A percentile compares a stretch with the other conserved stretches of the same genome.
Conservation (phyloP, 768 basidiomycete species). For the Vararia minispora region DNA sequence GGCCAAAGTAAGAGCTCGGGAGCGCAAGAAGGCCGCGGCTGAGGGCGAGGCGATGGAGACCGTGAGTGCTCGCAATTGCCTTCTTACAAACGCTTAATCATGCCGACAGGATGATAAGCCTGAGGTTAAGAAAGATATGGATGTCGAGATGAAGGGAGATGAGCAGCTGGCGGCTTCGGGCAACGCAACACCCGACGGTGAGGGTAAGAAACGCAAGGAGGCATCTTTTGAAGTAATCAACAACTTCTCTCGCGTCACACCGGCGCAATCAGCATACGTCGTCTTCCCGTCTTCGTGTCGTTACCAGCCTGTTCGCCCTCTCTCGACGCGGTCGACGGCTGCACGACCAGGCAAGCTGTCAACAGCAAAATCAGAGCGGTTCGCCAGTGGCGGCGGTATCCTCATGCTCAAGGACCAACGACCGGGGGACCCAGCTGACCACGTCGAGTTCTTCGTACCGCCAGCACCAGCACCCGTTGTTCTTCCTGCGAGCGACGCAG, state of each 20-base stretch:
- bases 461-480: constrained; percentile 16
- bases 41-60: constrained; percentile 78
- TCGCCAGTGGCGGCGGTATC: constrained; percentile 79
- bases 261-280: constrained; percentile 78
- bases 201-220: constrained; percentile 59
- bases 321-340: constrained; percentile 32
- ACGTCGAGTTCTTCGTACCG: constrained; percentile 45
- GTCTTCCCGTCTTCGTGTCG: constrained; percentile 69
- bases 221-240: constrained; percentile 61
- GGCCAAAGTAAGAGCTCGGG: constrained; percentile 91
- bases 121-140: constrained; percentile 45
- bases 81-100: constrained; percentile 9
- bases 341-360: constrained; percentile 18
- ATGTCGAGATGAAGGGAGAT: constrained; percentile 71
- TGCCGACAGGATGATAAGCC: constrained; percentile 39
- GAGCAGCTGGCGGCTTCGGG: constrained; percentile 31
- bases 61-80: constrained; percentile 30
- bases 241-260: constrained; percentile 90
- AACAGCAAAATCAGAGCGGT: constrained; percentile 36
- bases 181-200: too few species aligned
- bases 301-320: constrained; percentile 82
- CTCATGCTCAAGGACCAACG: constrained; percentile 68
- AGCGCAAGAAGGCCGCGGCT: constrained; percentile 81
- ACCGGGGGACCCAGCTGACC: constrained; percentile 62
- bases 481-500: too few species aligned